Conservation (phyloP, 345 rosid genomes). For the Salix suchowensis region DNA sequence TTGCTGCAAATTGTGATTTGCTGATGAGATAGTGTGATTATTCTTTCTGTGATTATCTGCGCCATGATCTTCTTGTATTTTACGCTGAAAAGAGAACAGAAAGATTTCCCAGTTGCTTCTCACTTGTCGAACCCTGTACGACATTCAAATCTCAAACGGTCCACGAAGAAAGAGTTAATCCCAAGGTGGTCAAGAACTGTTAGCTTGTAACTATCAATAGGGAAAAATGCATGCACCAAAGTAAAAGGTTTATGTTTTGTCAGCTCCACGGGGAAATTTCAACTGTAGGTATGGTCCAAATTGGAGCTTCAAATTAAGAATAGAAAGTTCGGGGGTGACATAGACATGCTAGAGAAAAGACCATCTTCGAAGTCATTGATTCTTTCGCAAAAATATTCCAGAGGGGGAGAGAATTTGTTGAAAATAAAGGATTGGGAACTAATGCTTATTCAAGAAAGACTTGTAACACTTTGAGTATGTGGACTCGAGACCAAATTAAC, state of each 20-base stretch:
- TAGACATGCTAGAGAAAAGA: background rate
- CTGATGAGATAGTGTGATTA: background rate
- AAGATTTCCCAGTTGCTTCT: background rate
- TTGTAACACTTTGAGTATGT: constrained; percentile 3
- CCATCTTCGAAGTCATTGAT: background rate
- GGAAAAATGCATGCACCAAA: background rate
- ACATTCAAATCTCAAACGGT: background rate
- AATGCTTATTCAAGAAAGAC: background rate
- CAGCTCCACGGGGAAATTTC: background rate
- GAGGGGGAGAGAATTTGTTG: no score
- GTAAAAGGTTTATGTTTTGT: background rate
- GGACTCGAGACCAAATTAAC: background rate
- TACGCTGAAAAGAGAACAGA: background rate
- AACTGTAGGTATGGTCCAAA: background rate
- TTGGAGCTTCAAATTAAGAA: background rate
- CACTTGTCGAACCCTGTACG: background rate
- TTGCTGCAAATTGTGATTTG: constrained; percentile 1
- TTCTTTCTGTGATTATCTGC: background rate
- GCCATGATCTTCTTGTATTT: background rate
- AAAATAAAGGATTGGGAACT: background rate
- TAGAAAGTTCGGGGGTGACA: background rate
- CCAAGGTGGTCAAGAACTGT: background rate
- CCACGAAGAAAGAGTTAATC: background rate
- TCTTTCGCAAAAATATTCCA: constrained; percentile 6
- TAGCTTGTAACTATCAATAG: background rate